These are phyloP conservation scores for Sclerotinia glacialis DNA, from an alignment of 2,329 filamentous ascomycete genomes.

Conservation along the genomic window DNA sequence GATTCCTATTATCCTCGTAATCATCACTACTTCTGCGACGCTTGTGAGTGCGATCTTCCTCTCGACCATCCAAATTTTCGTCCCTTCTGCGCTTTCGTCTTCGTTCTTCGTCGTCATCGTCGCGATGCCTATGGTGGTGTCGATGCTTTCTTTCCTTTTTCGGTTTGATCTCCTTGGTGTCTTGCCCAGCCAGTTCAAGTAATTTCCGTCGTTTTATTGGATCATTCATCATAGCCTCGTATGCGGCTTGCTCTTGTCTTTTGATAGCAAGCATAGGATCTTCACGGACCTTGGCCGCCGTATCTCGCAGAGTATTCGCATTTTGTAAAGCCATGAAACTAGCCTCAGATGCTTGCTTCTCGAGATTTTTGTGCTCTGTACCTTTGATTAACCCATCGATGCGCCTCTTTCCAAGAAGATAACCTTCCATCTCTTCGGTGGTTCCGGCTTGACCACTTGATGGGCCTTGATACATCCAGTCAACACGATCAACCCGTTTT, in stretches of 20 bases:
- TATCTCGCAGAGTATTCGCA: constrained; percentile 74
- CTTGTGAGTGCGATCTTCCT: constrained; percentile 45
- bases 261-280: constrained; percentile 94
- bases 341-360: constrained; percentile 67
- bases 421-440: constrained; percentile 88
- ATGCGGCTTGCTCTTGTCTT: constrained; percentile 80
- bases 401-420: constrained; percentile 84
- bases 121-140: constrained; percentile 43
- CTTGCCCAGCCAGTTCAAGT: constrained; percentile 57
- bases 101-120: constrained; percentile 41
- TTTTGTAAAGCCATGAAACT: constrained; percentile 61
- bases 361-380: constrained; percentile 74
- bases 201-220: constrained; percentile 66
- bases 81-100: constrained; percentile 46
- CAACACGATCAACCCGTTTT: constrained; percentile 78
- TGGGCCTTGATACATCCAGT: constrained; percentile 97
- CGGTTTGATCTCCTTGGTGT: constrained; percentile 47
- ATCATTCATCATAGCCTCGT: constrained; percentile 77
- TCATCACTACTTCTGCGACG: constrained; percentile 41
- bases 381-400: constrained; percentile 86
- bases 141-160: constrained; percentile 47
- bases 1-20: constrained; percentile 37
- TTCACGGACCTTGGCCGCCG: constrained; percentile 79
- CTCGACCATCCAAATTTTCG: constrained; percentile 37
- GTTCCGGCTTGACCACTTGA: constrained; percentile 71